Evolutionary conservation across 1,284 basidiomycete genomes (phyloP).

Genomic region (Tilletia caries): DNA sequence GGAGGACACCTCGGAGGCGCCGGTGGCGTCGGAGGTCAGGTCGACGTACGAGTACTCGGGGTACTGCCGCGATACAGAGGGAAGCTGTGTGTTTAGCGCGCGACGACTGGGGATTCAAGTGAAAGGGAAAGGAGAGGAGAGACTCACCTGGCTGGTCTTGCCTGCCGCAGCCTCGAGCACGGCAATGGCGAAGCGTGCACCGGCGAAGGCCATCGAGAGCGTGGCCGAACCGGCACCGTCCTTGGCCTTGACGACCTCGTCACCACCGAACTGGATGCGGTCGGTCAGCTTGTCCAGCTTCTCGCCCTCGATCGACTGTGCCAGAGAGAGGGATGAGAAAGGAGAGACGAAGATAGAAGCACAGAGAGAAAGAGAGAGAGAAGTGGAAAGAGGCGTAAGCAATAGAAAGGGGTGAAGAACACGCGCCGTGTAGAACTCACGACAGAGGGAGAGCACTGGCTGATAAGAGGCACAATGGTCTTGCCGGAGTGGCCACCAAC

Average conservation of each 20-base stretch:
- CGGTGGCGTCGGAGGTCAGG: conserved; percentile 39
- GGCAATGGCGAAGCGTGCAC: conserved; percentile 46
- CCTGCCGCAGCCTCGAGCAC: conserved; percentile 47
- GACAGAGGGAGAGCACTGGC: conserved; percentile 62
- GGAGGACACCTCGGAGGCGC: conserved; percentile 39
- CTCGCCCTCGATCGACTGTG: conserved; percentile 34
- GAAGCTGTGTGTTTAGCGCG: not conserved
- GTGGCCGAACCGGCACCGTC: conserved; percentile 85
- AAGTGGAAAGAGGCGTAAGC: not conserved
- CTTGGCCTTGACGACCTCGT: conserved; percentile 85
- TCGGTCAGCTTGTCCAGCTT: conserved; percentile 62
- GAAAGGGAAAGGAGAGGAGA: not conserved
- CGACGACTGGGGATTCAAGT: not conserved
- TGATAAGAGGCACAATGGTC: conserved; percentile 92
- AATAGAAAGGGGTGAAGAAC: not conserved
- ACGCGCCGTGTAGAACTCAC: no score
- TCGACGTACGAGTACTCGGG: conserved; percentile 51
- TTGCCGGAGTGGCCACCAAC: conserved; percentile 93
- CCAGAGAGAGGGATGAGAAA: no score
- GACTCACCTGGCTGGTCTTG: conserved; percentile 27
- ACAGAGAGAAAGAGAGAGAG: not conserved
- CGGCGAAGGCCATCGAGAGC: conserved; percentile 82
- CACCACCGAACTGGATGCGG: conserved; percentile 69
- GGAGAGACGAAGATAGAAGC: no score
- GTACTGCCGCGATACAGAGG: conserved; percentile 1